Base-by-base conservation (phyloP, 73 alveolate genomes). In the Uronychia binucleata region DNA sequence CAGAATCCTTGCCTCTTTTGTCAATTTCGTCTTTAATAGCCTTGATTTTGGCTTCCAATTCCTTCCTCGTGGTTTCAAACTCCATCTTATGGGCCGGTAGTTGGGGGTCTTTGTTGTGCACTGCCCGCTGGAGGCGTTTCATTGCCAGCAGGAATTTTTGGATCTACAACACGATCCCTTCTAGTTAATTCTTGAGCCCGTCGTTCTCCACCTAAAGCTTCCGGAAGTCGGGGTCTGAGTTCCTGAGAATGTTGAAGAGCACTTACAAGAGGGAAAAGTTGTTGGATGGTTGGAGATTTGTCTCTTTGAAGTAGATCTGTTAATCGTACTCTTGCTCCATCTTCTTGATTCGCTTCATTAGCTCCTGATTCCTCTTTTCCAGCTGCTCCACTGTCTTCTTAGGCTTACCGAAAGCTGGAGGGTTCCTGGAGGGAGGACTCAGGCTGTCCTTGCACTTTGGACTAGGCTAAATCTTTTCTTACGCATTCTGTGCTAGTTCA, bases 91-190 rank as follows among this genome's bases (percentile, higher is more conserved):
- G 84, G 25, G 78, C 74, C 26, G 31, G 28, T 26, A 77, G 85
- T 34, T 84, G 77, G 27, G 91, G 92, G 30, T 89, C 87, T 74
- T 84, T 89, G 28, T 77, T 75, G 30, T 89, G 90, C 26, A 89
- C 90, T 29, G 89, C 95, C 58, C 88, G 84, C 67, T 89, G 79
- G 8, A 89, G 90, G 58, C 90, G 77, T 83, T 89, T 89, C 95
- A 89, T 89, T 0, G 90, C 85, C 1, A 57, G 26, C 1, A 89
- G 77, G 90, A 89, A 89, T 33, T 79, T 83, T 29, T 81, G 28
- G 29, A 81, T 81, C 28, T 81, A 32, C 33, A 46, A 33, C 1
- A 74, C 28, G 28, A 75, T 59, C 14, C 75, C 5, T n/a, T 81
- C 88, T 0, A 81, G 33, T 81, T 59, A 59, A 81, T 67, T 58